These are phyloP conservation scores for Coemansia sp. DNA, from an alignment of 192 early-diverging fungal genomes.

Conservation along the genomic window DNA sequence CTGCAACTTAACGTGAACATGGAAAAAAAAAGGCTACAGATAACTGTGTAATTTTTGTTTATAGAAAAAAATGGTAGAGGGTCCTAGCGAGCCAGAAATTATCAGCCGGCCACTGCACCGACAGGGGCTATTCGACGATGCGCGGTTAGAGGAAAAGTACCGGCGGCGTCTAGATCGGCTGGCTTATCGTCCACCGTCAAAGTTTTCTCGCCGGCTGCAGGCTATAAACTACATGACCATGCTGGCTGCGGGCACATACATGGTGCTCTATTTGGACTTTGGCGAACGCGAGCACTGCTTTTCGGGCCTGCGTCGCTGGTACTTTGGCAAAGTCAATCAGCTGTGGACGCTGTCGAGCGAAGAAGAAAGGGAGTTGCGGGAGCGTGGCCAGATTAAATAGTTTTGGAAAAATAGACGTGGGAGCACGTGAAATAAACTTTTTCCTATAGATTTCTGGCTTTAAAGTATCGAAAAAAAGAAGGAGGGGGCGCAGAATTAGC, in stretches of 20 bases:
- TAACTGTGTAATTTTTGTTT: not conserved
- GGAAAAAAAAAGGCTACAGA: not conserved
- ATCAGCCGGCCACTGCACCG: conserved; percentile 43
- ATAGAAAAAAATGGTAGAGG: too few species aligned
- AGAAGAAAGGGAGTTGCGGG: conserved; percentile 46
- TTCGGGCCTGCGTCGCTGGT: conserved; percentile 42
- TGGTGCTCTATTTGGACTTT: conserved; percentile 46
- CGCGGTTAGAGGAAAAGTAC: conserved; percentile 35
- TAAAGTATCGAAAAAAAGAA: too few species aligned
- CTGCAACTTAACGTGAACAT: not conserved
- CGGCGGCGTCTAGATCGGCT: conserved; percentile 47
- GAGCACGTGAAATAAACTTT: not conserved
- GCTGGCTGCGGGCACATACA: conserved; percentile 46
- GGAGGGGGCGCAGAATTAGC: too few species aligned
- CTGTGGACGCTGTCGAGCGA: conserved; percentile 48
- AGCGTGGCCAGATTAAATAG: conserved; percentile 39
- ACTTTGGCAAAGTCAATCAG: conserved; percentile 37
- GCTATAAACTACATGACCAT: conserved; percentile 43
- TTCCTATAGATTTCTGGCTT: too few species aligned
- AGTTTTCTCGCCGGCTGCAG: conserved; percentile 38
- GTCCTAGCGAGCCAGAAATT: not conserved
- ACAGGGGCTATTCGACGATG: conserved; percentile 32
- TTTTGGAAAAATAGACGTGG: too few species aligned
- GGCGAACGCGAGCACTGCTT: conserved; percentile 43
- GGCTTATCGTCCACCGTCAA: conserved; percentile 32